These are phyloP conservation scores for Salpingoeca rosetta DNA, from an alignment of 78 protist species.

Conservation along the genomic window DNA sequence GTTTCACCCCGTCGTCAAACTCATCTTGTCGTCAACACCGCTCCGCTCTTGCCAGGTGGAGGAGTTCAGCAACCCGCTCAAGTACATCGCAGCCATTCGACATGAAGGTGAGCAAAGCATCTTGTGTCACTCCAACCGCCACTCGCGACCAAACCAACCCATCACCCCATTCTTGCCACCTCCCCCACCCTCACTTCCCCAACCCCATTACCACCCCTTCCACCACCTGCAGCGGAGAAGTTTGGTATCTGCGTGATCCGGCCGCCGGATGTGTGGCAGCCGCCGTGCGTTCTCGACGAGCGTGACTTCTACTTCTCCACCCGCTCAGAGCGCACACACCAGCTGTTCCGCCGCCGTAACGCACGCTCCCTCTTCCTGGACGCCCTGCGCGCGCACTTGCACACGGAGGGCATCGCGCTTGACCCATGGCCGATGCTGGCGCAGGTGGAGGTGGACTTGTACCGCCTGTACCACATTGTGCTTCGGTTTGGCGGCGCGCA, in stretches of 20 bases:
- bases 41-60: neutral
- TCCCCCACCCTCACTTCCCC: too few relatives aligned
- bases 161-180: too few relatives aligned
- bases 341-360: neutral
- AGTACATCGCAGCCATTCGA: neutral
- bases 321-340: neutral
- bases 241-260: neutral
- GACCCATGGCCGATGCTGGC: neutral
- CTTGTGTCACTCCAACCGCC: too few relatives aligned
- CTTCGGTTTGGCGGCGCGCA: neutral
- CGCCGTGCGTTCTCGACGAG: neutral
- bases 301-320: neutral
- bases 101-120: too few relatives aligned
- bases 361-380: neutral
- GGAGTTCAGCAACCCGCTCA: neutral
- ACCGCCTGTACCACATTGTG: neutral
- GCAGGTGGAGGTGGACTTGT: neutral
- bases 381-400: neutral
- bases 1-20: neutral
- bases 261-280: neutral
- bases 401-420: neutral
- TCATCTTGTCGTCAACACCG: neutral
- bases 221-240: neutral
- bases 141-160: too few relatives aligned
- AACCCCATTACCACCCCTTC: too few relatives aligned